These are phyloP conservation scores for Lentinus tigrinus DNA, from an alignment of 768 basidiomycete species.

Conservation along the genomic window DNA sequence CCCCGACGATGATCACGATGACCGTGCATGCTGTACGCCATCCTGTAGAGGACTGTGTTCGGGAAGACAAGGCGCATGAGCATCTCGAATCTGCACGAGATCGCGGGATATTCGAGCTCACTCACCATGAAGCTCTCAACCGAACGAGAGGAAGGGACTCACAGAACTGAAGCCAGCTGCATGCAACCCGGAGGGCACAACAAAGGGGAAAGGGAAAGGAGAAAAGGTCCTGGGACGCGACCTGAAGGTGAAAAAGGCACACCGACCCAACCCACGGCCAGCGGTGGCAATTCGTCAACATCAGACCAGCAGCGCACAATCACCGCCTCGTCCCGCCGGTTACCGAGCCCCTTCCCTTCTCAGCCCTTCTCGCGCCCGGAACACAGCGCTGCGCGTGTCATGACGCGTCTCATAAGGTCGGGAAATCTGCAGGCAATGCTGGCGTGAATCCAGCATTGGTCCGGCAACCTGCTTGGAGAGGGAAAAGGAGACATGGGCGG, in stretches of 20 bases:
- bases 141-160: neutral
- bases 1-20: constrained; percentile 13
- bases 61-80: neutral
- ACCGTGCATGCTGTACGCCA: constrained; percentile 14
- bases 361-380: neutral
- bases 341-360: neutral
- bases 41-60: constrained; percentile 12
- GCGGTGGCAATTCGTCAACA: neutral
- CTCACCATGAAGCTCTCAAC: neutral
- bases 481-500: too few relatives aligned
- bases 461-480: too few relatives aligned
- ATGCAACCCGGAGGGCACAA: neutral
- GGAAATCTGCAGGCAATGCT: too few relatives aligned
- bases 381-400: neutral
- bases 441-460: too few relatives aligned
- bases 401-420: too few relatives aligned
- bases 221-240: neutral
- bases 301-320: neutral
- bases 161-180: neutral
- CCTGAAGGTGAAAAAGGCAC: neutral
- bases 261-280: neutral
- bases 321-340: neutral
- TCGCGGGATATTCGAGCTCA: neutral
- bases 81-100: neutral
- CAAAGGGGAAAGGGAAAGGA: neutral